Percentiles rank a stretch among this genome's conserved stretches.
phyloP scores from a whole-genome alignment of 169 alveolate genomes.

The Plasmodium relictum region DNA sequence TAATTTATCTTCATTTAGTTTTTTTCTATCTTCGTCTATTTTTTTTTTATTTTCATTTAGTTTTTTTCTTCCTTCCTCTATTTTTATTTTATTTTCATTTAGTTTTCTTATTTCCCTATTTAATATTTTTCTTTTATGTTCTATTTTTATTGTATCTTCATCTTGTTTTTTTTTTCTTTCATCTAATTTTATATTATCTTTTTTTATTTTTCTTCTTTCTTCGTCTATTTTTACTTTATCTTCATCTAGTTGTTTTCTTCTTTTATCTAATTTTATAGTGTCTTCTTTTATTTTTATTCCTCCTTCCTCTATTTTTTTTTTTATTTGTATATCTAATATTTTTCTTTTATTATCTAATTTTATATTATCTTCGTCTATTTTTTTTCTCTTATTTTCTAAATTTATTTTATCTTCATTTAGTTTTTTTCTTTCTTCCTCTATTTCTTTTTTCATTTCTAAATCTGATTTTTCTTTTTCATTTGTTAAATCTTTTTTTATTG shows the following conservation, averaged over 20 bases:
- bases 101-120: not conserved
- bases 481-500: not conserved
- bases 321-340: not conserved
- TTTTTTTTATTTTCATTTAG: not conserved
- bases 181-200: slow-evolving; percentile 34
- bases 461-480: not conserved
- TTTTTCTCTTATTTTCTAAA: not conserved
- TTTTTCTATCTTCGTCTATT: not conserved
- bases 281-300: not conserved
- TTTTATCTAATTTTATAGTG: not conserved
- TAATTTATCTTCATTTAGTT: not conserved
- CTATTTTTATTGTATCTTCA: slow-evolving; percentile 26
- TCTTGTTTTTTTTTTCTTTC: slow-evolving; percentile 20
- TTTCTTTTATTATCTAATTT: not conserved
- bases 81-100: slow-evolving; percentile 3
- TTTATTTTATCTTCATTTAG: not conserved
- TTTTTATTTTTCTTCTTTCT: not conserved
- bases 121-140: slow-evolving; percentile 12
- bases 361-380: not conserved
- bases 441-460: not conserved
- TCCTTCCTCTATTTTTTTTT: slow-evolving; percentile 1
- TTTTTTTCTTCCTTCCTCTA: not conserved
- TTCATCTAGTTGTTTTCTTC: not conserved
- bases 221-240: not conserved
- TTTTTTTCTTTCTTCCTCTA: not conserved